A percentile compares a stretch with the other conserved stretches of the same genome.
These are phyloP conservation scores for Phaffomyces thermotolerans DNA, from an alignment of 805 yeast species.

Conservation along the genomic window DNA sequence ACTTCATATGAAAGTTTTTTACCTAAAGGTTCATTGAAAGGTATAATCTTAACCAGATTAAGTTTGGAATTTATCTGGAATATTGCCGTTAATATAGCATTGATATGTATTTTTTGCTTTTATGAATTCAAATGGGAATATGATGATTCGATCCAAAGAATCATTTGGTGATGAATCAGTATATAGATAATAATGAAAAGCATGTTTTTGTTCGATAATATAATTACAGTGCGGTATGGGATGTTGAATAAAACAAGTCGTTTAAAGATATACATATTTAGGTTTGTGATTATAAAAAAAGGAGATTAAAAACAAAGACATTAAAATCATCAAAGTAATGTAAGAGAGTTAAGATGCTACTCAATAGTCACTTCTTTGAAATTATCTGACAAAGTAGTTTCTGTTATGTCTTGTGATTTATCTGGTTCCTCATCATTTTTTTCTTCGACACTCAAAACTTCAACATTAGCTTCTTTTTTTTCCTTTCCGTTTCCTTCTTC, in stretches of 20 bases:
- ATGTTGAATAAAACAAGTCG: too few relatives aligned
- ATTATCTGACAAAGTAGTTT: conserved; percentile 9
- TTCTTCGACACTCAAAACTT: not conserved
- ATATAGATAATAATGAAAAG: too few relatives aligned
- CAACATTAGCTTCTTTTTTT: not conserved
- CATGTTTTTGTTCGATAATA: too few relatives aligned
- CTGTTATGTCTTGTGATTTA: conserved; percentile 8
- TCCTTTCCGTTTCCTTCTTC: not conserved
- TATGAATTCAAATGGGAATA: conserved; percentile 63
- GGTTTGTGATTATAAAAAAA: too few relatives aligned
- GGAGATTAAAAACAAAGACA: too few relatives aligned
- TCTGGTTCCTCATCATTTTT: conserved; percentile 1
- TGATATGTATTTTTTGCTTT: conserved; percentile 49
- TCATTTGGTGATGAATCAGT: conserved; percentile 63
- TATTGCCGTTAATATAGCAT: conserved; percentile 43
- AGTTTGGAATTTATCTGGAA: conserved; percentile 57
- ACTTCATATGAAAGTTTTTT: conserved; percentile 30
- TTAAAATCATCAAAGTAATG: not conserved
- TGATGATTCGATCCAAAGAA: conserved; percentile 60
- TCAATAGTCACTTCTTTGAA: conserved; percentile 20
- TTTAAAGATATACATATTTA: too few relatives aligned
- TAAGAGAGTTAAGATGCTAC: too few relatives aligned
- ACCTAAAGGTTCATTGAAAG: conserved; percentile 13
- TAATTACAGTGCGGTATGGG: too few relatives aligned
- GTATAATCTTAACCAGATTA: conserved; percentile 30